Evolutionary conservation across 1,284 basidiomycete genomes (phyloP), one percentile per base, ranked within the genome.

Genomic region (Entoloma clypeatum): DNA sequence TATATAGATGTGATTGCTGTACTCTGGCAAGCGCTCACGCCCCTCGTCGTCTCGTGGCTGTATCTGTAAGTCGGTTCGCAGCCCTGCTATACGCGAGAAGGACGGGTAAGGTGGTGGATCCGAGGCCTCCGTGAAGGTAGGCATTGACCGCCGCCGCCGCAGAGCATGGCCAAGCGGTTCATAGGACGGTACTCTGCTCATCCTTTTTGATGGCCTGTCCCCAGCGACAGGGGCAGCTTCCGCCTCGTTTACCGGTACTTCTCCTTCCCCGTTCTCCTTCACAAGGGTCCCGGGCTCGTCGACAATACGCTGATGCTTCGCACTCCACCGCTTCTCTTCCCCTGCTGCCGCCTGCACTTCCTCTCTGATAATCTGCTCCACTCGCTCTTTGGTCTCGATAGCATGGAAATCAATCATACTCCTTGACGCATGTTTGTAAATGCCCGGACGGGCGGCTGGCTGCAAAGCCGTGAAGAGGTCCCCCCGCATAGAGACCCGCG

Each of bases 1-100:
- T 51, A 99, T 80, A 60, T 92, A 86, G 10, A 98, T 80, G 31
- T 69, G 59, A 64, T 96, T 98, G 51, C 73, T 77, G 64, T 99
- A 99, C 2, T 55, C 30, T 0, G 96, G 95, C 2, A 99, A 72
- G 29, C 63, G 64, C 64, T 99, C 95, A 27, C 55, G 66, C 14
- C 91, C 95, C 58, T 97, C 94, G 51, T 70, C 65, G 18, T 71
- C 67, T 13, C 65, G 51, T 2, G 63, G 63, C 35, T 52, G 50
- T 38, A 63, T 58, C 11, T 33, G 28, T 28, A 48, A 39, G 31
- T 41, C 43, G 18, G 43, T 35, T 26, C 44, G 23, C 35, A 35
- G 22, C 31, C 45, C 44, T 29, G 45, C 38, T 18, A 36, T 44
- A 39, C 50, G 41, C 48, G 60, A 13, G 48, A 78, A 74, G 3